Base-by-base conservation (phyloP, 1,139 yeast genomes). In the Protomyces inundatus region DNA sequence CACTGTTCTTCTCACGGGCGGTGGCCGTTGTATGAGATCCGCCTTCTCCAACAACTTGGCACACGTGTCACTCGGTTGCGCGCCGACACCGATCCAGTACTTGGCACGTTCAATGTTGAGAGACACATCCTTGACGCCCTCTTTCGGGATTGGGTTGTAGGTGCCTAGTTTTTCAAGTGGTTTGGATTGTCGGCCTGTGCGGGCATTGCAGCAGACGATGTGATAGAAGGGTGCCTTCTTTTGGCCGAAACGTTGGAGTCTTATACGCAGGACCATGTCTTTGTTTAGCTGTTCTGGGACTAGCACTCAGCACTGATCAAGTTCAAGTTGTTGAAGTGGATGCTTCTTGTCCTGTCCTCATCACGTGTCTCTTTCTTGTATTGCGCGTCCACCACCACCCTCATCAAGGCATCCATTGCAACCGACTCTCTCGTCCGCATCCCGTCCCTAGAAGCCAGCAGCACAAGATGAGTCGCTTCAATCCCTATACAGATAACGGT, bases 41-140 rank as follows among this genome's bases (percentile, higher is more conserved):
- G 90, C 90, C 74, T 88, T 89, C 72, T 86, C 86, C 74, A 93
- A 83, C 67, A 93, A 77, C 70, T 84, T 84, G 4, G 85, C 82
- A 10, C 91, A 96, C 4, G 95, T 80, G 54, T 88, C 91, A 40
- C 95, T 85, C 3, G 97, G 96, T 73, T 88, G 96, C 1, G 98
- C 98, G n/a, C 99, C 99, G 14, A 90, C 96, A 72, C 97, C 97
- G 54, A 93, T 78, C 99, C 99, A 93, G 77, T 93, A 95, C 75
- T 90, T 90, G n/a, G 97, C 84, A 70, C 97, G 84, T 69, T 85
- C 85, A 73, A 93, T 90, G 74, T 93, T 98, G 55, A 93, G 79
- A 69, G 84, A 82, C 50, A 93, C 83, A 70, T 90, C 90, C 74
- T 93, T 93, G 68, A 77, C 79, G 69, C 84, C 85, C 30, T 95